Base-by-base conservation (phyloP, 768 basidiomycete species). In the Boletus speciosus region DNA sequence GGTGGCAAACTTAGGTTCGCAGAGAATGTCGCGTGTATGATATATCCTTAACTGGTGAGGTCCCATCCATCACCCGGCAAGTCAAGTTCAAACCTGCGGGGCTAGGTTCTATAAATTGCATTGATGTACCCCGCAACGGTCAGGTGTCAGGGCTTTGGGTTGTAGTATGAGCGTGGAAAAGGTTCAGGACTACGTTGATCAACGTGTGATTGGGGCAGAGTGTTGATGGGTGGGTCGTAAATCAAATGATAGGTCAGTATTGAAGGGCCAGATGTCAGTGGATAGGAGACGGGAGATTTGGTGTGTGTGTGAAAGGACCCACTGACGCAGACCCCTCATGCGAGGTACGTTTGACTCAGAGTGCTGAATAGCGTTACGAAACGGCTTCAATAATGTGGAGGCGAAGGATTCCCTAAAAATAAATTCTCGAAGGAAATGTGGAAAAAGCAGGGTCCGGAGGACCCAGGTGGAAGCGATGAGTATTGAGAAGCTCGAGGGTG, bases 1-100 rank as follows among this genome's bases (percentile, higher is more conserved):
- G 40, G 37, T 21, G 37, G 50, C 11, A 65, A 51, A 40, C 49
- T 56, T 54, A 47, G 40, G 51, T 51, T 56, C 32, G 46, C 60
- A 46, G 27, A 47, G n/a, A 42, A 54, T 52, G 43, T 40, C 25
- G 16, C 37, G 45, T 45, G 40, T 42, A 42, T 37, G 39, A 54
- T 37, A 10, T 47, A 39, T 25, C 42, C 50, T 36, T 46, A 32
- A 38, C 47, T 42, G 40, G 35, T 45, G n/a, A 34, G 34, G 15
- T 31, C 39, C 29, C 15, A 23, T 39, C 19, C 32, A 19, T 49
- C 42, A 34, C 31, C 27, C 15, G 37, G 36, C 31, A 23, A 44
- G 12, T 45, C 37, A 38, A 52, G 50, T 36, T 35, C 37, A 4
- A 35, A 45, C 39, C 44, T 41, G 47, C 36, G 29, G 47, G 38